Conservation (phyloP, 345 rosid genomes). For the Stellera chamaejasme region DNA sequence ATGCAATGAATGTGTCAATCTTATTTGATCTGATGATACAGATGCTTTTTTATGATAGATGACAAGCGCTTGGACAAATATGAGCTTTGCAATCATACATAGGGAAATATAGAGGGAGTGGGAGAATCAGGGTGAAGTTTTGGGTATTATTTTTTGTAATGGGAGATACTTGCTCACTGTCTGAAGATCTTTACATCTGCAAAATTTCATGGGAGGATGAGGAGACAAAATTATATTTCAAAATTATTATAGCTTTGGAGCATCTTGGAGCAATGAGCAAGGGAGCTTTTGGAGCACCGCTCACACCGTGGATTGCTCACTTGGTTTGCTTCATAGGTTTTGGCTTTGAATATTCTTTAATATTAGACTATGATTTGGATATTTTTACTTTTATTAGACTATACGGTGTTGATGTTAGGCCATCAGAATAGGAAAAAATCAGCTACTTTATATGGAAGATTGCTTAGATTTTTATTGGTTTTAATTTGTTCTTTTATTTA, state of each 20-base stretch:
- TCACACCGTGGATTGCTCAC: conserved; percentile 85
- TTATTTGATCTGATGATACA: conserved; percentile 72
- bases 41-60: conserved; percentile 95
- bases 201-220: conserved; percentile 47
- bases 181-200: conserved; percentile 49
- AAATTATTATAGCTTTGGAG: conserved; percentile 74
- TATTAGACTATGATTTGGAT: conserved; percentile 7
- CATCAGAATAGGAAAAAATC: conserved; percentile 22
- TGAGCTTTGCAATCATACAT: conserved; percentile 92
- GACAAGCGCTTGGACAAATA: conserved; percentile 89
- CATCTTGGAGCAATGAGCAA: conserved; percentile 75
- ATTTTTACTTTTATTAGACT: conserved; percentile 21
- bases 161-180: conserved; percentile 79
- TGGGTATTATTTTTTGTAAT: conserved; percentile 41
- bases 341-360: conserved; percentile 25
- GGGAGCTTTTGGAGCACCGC: conserved; percentile 95
- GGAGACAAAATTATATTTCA: conserved; percentile 51
- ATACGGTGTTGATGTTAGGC: conserved; percentile 25
- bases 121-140: conserved; percentile 74
- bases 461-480: conserved; percentile 19
- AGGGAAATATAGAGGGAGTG: conserved; percentile 88
- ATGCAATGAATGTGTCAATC: conserved; percentile 40
- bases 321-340: conserved; percentile 75
- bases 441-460: conserved; percentile 4
- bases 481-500: not conserved